Conservation (phyloP, 2,329 filamentous ascomycete genomes). For the Pseudocercospora pini-densiflorae region DNA sequence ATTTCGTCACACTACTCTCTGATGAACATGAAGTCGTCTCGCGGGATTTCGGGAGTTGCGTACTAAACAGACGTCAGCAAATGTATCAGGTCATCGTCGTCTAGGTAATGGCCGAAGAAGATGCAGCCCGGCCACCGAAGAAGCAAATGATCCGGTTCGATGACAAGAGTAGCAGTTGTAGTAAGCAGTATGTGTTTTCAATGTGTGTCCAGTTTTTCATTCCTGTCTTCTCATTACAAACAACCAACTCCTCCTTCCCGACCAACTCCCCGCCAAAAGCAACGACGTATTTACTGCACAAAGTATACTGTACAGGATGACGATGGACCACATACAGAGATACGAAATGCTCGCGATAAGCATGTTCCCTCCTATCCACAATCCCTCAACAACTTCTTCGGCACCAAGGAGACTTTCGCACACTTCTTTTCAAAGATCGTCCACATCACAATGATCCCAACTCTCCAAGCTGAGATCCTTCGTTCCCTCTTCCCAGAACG, state of each 20-base stretch:
- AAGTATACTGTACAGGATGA: slow-evolving; percentile 6
- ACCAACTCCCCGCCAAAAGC: background rate
- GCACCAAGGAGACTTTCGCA: slow-evolving; percentile 14
- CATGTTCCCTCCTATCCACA: slow-evolving; percentile 11
- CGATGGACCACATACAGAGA: slow-evolving; percentile 3
- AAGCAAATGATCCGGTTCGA: background rate
- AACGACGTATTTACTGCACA: background rate
- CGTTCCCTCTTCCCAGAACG: background rate
- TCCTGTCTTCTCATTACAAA: slow-evolving; percentile 15
- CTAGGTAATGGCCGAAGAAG: slow-evolving; percentile 3
- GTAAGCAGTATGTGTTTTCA: background rate
- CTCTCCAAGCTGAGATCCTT: background rate
- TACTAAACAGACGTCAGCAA: background rate
- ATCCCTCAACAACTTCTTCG: background rate
- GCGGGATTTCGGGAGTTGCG: background rate
- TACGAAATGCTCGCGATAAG: slow-evolving; percentile 21
- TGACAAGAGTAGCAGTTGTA: background rate
- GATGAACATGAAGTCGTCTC: background rate
- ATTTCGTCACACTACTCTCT: background rate
- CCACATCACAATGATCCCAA: background rate
- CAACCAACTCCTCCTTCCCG: background rate
- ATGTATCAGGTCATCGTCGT: slow-evolving; percentile 2
- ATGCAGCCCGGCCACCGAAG: background rate
- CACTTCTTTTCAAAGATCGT: slow-evolving; percentile 19
- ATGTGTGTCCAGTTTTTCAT: background rate